Base-by-base conservation (phyloP, 306 rosid genomes). In the Myrica gale region DNA sequence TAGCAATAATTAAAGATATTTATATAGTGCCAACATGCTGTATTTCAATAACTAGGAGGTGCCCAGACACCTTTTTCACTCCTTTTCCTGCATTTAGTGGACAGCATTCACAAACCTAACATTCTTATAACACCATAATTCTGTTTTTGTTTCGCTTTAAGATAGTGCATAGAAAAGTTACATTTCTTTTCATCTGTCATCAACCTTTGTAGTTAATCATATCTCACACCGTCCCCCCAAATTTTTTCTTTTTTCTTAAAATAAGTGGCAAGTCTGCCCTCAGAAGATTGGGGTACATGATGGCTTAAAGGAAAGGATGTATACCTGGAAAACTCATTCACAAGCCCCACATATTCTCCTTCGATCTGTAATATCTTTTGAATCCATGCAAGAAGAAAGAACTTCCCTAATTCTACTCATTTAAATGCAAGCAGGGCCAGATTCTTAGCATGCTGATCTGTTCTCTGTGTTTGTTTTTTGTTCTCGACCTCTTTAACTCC, bases 61-160 rank as follows among this genome's bases (percentile, higher is more conserved):
- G 55, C 62, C 80, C 47, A 12, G 15, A 68, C 68, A 44, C 48
- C 43, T 3, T 69, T 71, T 73, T 80, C 63, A 61, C 78, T 56
- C 71, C 84, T 73, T 74, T 79, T 76, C 75, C 62, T 75, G 61
- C 11, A 26, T 1, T 50, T 56, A 32, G 71, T 73, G 82, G 75
- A 79, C 52, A 42, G 52, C 79, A 72, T 37, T 72, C 37, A 3
- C 10, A 9, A 62, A 77, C 41, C 58, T 45, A 55, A 72, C 51
- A 12, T 41, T 6, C 17, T 3, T 17, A 42, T 13, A 17, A 17
- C 47, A 17, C 2, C 5, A 7, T 17, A 65, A 39, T 15, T 41
- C 41, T 41, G 6, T 11, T 37, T 41, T 7, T 41, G 13, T 65
- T 42, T 42, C 48, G 11, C 70, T 41, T 41, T 65, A 2, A 39